Evolutionary conservation across 2,329 filamentous ascomycete species (phyloP), one percentile per base, ranked within the genome.

Genomic region (Microsporum canis): DNA sequence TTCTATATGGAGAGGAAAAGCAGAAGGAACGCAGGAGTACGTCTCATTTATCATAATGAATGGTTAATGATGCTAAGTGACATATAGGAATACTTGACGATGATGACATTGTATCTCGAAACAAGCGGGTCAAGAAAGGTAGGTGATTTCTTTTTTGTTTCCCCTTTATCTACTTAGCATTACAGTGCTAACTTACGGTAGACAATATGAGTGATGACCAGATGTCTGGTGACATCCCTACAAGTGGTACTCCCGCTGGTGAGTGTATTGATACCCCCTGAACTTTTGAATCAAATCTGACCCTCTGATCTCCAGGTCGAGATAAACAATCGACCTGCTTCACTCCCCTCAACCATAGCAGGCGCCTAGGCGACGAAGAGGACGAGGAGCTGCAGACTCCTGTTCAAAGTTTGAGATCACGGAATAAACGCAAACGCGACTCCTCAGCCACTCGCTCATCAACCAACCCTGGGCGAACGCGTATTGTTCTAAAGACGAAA

Each of bases 1-100:
- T 77, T 61, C 73, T 72, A 36, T 80, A 77, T 68, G 78, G 77
- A 36, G 77, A 79, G 62, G 71, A 73, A 56, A 80, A 79, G 67
- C 73, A 75, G 60, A 66, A 75, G 57, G 78, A 80, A 65, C 72
- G 78, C 55, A 79, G 78, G 65, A 71, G 78, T 74, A 67, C 63
- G 73, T 69, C 47, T 23, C 10, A 39, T 51, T 12, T 29, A 39
- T 6, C 3, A 23, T 36, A 45, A 31, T 23, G 38, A 12, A 38
- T 29, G 17, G 7, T 23, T 23, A 2, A 23, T n/a, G 17, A 55
- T 8, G 33, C 39, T 33, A 56, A 56, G 47, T 45, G 23, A 5
- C 23, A 5, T 47, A 59, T 61, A 76, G 73, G 73, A n/a, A 77
- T 80, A 34, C 67, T 79, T 62, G 75, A 78, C 63, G 77, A 78